Evolutionary conservation across 176 grass and related monocot species (phyloP).

Genomic region (Chrysopogon serrulatus): DNA sequence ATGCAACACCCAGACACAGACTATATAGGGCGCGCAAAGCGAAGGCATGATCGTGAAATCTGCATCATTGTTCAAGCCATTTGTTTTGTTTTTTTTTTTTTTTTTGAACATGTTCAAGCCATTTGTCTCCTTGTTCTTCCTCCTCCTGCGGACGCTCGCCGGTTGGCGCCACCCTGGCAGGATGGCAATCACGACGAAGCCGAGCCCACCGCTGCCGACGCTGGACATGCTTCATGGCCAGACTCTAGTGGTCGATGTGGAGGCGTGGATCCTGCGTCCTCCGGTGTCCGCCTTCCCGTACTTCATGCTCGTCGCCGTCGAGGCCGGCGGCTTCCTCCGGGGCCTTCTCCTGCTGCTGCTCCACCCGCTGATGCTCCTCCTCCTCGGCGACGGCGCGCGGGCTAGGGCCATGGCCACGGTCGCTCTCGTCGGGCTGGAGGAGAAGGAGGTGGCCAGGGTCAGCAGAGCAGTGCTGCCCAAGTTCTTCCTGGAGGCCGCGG

Average conservation of each 20-base stretch:
- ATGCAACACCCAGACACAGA: no score
- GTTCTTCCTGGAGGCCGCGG: conserved; percentile 57
- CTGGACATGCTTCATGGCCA: conserved; percentile 30
- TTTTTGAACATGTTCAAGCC: conserved; percentile 49
- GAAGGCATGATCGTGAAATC: background rate
- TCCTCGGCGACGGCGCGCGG: conserved; percentile 20
- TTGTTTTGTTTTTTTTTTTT: no score
- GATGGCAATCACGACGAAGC: background rate
- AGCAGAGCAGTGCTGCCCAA: conserved; percentile 54
- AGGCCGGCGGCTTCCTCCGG: conserved; percentile 62
- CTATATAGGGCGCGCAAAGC: no score
- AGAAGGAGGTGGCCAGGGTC: conserved; percentile 38
- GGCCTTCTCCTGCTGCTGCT: conserved; percentile 44
- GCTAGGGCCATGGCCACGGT: conserved; percentile 57
- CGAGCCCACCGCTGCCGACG: background rate
- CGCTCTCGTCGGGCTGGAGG: conserved; percentile 55
- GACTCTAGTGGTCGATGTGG: conserved; percentile 58
- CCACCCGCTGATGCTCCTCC: conserved; percentile 37
- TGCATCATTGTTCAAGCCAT: conserved; percentile 33
- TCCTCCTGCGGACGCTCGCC: conserved; percentile 32
- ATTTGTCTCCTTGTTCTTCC: conserved; percentile 28
- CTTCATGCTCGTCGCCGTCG: conserved; percentile 88
- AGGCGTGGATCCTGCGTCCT: conserved; percentile 53
- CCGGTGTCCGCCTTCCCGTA: conserved; percentile 51
- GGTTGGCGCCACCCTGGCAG: background rate